These are phyloP conservation scores for Bryum argenteum DNA, from an alignment of 225 moss, liverwort and hornwort species.

Conservation along the genomic window DNA sequence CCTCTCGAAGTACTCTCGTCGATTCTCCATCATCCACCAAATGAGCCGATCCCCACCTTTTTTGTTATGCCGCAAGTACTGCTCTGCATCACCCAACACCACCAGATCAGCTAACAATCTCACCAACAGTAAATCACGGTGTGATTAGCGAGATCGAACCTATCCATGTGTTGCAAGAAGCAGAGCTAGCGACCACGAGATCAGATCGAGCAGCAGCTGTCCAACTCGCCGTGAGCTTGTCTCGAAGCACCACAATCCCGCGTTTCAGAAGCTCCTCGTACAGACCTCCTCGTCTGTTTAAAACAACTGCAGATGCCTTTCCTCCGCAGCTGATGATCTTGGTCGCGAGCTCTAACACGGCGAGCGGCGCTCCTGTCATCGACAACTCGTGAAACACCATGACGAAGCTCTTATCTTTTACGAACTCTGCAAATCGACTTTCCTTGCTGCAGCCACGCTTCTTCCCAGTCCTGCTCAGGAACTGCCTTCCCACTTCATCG, in stretches of 20 bases:
- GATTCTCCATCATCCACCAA: conserved; percentile 92
- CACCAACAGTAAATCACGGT: background rate
- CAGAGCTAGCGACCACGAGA: conserved; percentile 72
- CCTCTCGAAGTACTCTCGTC: conserved; percentile 74
- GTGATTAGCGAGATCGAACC: conserved; percentile 18
- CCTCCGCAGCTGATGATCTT: conserved; percentile 68
- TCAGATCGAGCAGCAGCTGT: conserved; percentile 63
- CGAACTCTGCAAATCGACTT: conserved; percentile 55
- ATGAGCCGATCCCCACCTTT: conserved; percentile 60
- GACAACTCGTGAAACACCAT: conserved; percentile 80
- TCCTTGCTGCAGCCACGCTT: conserved; percentile 16
- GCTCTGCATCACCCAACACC: conserved; percentile 37
- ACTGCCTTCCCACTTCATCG: conserved; percentile 40
- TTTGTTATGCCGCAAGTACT: conserved; percentile 53
- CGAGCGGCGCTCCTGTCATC: conserved; percentile 72
- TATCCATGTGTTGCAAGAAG: conserved; percentile 67
- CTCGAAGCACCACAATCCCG: conserved; percentile 53
- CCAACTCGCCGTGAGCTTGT: conserved; percentile 64
- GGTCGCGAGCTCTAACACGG: conserved; percentile 72
- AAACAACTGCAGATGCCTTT: conserved; percentile 60
- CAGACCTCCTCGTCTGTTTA: conserved; percentile 71
- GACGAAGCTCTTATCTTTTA: conserved; percentile 50
- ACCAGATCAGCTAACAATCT: conserved; percentile 17
- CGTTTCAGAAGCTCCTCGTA: conserved; percentile 51
- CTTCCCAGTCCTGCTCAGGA: conserved; percentile 10